phyloP scores from a whole-genome alignment of 202 grass and related monocot species.

The Tripidium arundinaceum region DNA sequence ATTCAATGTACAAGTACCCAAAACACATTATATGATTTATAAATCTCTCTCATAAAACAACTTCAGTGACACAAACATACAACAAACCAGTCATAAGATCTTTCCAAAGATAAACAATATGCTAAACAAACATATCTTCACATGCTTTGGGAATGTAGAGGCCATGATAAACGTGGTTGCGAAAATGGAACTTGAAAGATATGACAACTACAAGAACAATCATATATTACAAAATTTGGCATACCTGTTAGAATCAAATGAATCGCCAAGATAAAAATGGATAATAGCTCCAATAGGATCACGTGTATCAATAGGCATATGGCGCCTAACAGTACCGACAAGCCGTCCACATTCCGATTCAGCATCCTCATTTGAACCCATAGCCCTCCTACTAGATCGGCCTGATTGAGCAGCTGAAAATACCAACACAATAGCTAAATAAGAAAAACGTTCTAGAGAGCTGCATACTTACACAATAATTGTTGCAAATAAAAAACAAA shows the following conservation, averaged over 20 bases:
- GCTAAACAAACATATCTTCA: not conserved
- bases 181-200: not conserved
- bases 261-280: constrained; percentile 93
- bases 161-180: not conserved
- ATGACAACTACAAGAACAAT: not conserved
- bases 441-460: not conserved
- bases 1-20: not conserved
- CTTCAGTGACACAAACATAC: not conserved
- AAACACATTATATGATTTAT: not conserved
- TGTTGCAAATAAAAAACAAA: constrained; percentile 8
- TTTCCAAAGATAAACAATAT: not conserved
- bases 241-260: constrained; percentile 80
- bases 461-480: not conserved
- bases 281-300: constrained; percentile 82
- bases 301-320: constrained; percentile 86
- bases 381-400: constrained; percentile 58
- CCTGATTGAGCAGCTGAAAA: constrained; percentile 57
- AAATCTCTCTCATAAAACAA: constrained; percentile 16
- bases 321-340: constrained; percentile 85
- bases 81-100: not conserved
- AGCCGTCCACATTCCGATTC: constrained; percentile 61
- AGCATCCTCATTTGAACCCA: constrained; percentile 48
- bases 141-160: not conserved
- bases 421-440: constrained; percentile 27
- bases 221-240: not conserved